These are phyloP conservation scores for Theileria sp. DNA, from an alignment of 169 alveolate species.

Conservation along the genomic window DNA sequence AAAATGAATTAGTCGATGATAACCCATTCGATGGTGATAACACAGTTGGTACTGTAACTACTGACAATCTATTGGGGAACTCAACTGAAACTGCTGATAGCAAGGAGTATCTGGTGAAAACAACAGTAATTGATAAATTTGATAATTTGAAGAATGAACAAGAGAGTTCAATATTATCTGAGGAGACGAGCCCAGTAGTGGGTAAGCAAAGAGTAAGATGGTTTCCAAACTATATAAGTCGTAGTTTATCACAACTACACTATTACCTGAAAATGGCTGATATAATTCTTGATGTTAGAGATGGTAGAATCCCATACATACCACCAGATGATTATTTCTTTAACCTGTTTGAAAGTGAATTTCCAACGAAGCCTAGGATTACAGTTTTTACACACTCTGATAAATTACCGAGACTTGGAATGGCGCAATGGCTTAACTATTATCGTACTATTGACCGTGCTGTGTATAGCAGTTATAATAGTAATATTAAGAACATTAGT, in stretches of 20 bases:
- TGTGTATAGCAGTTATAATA: slow-evolving; percentile 33
- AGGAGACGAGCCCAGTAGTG: background rate
- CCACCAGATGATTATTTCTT: slow-evolving; percentile 65
- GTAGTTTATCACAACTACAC: slow-evolving; percentile 59
- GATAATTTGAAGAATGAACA: background rate
- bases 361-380: slow-evolving; percentile 70
- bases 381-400: slow-evolving; percentile 74
- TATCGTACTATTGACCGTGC: slow-evolving; percentile 63
- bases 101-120: background rate
- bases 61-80: slow-evolving; percentile 17
- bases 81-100: too few relatives aligned
- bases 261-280: slow-evolving; percentile 70
- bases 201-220: slow-evolving; percentile 62
- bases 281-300: slow-evolving; percentile 73
- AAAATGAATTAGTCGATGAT: too few relatives aligned
- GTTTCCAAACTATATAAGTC: slow-evolving; percentile 74
- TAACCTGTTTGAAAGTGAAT: slow-evolving; percentile 65
- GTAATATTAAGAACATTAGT: slow-evolving; percentile 33
- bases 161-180: background rate
- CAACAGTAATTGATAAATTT: slow-evolving; percentile 31
- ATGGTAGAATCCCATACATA: slow-evolving; percentile 74
- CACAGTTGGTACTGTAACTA: slow-evolving; percentile 24
- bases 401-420: slow-evolving; percentile 60
- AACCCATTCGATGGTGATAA: too few relatives aligned
- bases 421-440: slow-evolving; percentile 75